Percentiles rank a stretch among this genome's conserved stretches.
Evolutionary conservation across 257 asterid species (phyloP).

Genomic region (Parsonsia alboflavescens): DNA sequence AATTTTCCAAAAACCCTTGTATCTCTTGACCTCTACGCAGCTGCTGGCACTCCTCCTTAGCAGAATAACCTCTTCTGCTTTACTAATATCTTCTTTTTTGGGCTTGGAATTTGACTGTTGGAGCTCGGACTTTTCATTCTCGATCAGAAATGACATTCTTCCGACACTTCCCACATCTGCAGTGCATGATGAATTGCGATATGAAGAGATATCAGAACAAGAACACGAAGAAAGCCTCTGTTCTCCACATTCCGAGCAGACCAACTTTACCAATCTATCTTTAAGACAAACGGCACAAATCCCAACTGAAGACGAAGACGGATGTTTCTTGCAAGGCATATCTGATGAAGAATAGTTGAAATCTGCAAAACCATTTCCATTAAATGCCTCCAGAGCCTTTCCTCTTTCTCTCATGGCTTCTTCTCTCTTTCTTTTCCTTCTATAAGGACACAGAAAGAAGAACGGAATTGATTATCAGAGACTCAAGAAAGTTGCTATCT

Average conservation of each 20-base stretch:
- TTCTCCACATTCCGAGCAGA: conserved; percentile 93
- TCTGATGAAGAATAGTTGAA: conserved; percentile 53
- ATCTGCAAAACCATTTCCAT: conserved; percentile 26
- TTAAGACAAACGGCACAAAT: conserved; percentile 73
- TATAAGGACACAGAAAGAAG: neutral
- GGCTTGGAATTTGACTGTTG: conserved; percentile 15
- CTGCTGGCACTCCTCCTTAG: conserved; percentile 73
- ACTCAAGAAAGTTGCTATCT: conserved; percentile 2
- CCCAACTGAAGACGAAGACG: conserved; percentile 55
- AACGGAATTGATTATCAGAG: conserved; percentile 2
- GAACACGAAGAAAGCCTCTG: conserved; percentile 82
- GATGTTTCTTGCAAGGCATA: conserved; percentile 73
- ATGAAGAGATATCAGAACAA: conserved; percentile 70
- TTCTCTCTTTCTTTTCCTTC: too few relatives aligned
- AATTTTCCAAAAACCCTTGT: conserved; percentile 72
- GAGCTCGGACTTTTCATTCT: conserved; percentile 52
- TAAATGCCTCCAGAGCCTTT: conserved; percentile 39
- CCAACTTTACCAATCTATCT: conserved; percentile 60
- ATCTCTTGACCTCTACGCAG: conserved; percentile 74
- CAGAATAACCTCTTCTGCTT: conserved; percentile 45
- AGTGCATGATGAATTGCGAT: conserved; percentile 55
- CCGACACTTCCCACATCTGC: conserved; percentile 79
- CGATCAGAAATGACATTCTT: conserved; percentile 65
- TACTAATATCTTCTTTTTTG: conserved; percentile 23
- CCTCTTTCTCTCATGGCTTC: conserved; percentile 63